Base-by-base conservation (phyloP, 306 rosid genomes). In the Prinsepia uniflora region DNA sequence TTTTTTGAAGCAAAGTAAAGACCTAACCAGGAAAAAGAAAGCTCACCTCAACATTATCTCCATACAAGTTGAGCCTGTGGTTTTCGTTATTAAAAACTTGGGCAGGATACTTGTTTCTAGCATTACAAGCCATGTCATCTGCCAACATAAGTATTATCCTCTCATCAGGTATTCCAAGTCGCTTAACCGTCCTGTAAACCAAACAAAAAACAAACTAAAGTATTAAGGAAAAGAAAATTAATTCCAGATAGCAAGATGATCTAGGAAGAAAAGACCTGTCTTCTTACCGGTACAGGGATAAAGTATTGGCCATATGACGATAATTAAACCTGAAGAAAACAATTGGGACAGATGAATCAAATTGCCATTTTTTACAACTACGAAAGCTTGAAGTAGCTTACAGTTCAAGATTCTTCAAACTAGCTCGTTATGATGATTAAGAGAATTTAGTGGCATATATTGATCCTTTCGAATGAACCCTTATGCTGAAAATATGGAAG, bases 81-180 rank as follows among this genome's bases (percentile, higher is more conserved):
- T 94, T 94, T 83, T 94, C 95, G 73, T 94, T 94, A 72, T 94
- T 94, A 81, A 94, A 91, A 80, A 91, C 97, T 81, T 94, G 94
- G 48, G 97, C 96, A 74, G 99, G 96, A 76, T 88, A 89, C 77
- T 89, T 94, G 85, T 94, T 94, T 73, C 99, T 84, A 44, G 99
- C 80, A 91, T 94, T 94, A 73, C 99, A 94, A 14, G 99, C 99
- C 90, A 94, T 87, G 76, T 94, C 99, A 84, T 94, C 99, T 46
- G 97, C 99, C 71, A 90, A 81, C 99, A 94, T 91, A 14, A 94
- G 91, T 79, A 94, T 91, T 81, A 94, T 91, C 83, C 99, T 89
- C 85, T 91, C 99, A 73, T 94, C 99, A 50, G 99, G 97, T 80
- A 94, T 94, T 79, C 99, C 99, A 55, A 94, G 79, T 71, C 97